These are phyloP conservation scores for Ciborinia camelliae DNA, from an alignment of 2,329 filamentous ascomycete species.

Conservation along the genomic window DNA sequence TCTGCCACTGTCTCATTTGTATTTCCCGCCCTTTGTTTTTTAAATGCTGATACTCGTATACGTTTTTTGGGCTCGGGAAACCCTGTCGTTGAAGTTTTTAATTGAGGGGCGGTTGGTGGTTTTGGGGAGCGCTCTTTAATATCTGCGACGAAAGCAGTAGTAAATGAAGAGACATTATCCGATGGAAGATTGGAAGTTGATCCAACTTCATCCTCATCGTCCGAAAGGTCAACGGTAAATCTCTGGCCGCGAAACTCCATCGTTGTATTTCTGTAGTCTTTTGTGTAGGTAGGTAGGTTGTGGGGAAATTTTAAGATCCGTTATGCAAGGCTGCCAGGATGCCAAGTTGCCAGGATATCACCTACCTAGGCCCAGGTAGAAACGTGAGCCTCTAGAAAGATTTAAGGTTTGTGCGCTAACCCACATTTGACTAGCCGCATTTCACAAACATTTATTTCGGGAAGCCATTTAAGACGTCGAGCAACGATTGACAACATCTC, in stretches of 20 bases:
- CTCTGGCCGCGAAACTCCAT: conserved; percentile 56
- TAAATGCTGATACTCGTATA: conserved; percentile 71
- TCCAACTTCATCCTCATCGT: conserved; percentile 44
- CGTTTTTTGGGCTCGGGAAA: conserved; percentile 90
- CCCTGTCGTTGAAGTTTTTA: conserved; percentile 59
- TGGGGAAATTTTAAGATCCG: conserved; percentile 16
- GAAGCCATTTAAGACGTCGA: conserved; percentile 15
- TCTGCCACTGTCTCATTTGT: conserved; percentile 19
- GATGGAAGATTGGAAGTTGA: conserved; percentile 27
- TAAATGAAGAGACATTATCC: conserved; percentile 32
- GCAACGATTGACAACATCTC: conserved; percentile 8
- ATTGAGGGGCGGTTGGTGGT: conserved; percentile 60
- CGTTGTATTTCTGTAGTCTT: conserved; percentile 18
- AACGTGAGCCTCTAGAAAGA: conserved; percentile 8
- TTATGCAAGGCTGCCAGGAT: conserved; percentile 18
- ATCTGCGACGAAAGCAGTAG: conserved; percentile 59
- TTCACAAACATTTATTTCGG: conserved; percentile 13
- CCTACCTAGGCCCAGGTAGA: no score
- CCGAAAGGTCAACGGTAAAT: conserved; percentile 58
- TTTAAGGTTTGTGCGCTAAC: conserved; percentile 19
- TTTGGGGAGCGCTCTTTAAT: conserved; percentile 72
- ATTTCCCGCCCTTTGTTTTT: conserved; percentile 53
- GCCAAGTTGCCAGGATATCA: no score
- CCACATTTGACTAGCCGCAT: conserved; percentile 15
- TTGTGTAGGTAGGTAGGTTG: conserved; percentile 16